Conservation (phyloP, 306 rosid genomes). For the Citrullus amarus region DNA sequence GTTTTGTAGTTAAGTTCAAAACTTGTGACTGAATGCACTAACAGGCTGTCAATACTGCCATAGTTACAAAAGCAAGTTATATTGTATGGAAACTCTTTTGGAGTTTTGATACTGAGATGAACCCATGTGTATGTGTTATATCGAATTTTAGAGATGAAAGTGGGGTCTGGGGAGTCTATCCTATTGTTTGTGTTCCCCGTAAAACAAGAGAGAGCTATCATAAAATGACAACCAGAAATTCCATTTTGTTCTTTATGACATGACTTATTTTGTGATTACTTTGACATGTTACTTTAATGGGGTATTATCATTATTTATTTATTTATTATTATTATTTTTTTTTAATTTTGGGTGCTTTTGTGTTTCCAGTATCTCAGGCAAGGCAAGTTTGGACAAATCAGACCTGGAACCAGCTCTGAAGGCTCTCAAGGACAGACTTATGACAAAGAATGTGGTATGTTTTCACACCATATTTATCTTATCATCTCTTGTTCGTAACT, state of each 20-base stretch:
- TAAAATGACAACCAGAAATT: background rate
- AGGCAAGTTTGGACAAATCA: conserved; percentile 85
- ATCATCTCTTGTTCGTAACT: background rate
- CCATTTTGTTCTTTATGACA: background rate
- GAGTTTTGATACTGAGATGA: background rate
- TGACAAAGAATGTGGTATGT: conserved; percentile 99
- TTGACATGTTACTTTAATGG: background rate
- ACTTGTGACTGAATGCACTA: background rate
- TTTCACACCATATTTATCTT: background rate
- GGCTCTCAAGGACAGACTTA: conserved; percentile 92
- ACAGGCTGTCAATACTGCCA: background rate
- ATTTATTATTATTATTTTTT: too few species aligned
- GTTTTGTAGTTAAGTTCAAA: background rate
- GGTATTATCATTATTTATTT: background rate
- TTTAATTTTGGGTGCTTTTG: background rate
- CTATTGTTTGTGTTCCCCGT: background rate
- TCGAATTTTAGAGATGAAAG: background rate
- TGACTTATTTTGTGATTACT: background rate
- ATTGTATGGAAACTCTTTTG: background rate
- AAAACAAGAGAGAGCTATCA: background rate
- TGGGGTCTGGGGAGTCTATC: background rate
- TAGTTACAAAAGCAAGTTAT: background rate
- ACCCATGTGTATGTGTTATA: background rate
- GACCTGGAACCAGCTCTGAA: conserved; percentile 94
- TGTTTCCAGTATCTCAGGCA: conserved; percentile 82